Evolutionary conservation across 2,329 filamentous ascomycete genomes (phyloP).

Genomic region (Triangularia setosa): DNA sequence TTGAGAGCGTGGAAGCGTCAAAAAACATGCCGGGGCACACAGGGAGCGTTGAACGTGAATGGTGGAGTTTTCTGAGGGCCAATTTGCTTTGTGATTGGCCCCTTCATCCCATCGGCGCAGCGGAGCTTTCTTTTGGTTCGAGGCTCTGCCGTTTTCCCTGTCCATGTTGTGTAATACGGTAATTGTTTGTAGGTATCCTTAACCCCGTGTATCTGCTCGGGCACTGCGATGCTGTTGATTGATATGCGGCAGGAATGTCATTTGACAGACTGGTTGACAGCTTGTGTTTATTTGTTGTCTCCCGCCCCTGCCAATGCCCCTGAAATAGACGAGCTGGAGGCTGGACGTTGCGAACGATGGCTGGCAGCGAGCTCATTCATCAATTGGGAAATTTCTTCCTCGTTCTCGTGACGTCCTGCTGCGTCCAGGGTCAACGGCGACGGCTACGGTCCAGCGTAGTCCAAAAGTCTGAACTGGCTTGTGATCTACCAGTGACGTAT

Average conservation of each 20-base stretch:
- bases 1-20: background rate
- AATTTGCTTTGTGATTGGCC: background rate
- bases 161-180: background rate
- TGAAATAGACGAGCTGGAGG: background rate
- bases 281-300: background rate
- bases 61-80: background rate
- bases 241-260: background rate
- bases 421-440: background rate
- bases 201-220: background rate
- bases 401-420: constrained; percentile 9
- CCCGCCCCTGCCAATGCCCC: background rate
- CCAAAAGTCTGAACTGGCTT: constrained; percentile 20
- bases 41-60: constrained; percentile 1
- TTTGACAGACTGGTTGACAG: background rate
- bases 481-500: constrained; percentile 34
- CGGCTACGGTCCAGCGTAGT: background rate
- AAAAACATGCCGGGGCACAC: constrained; percentile 1
- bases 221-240: background rate
- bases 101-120: constrained; percentile 16
- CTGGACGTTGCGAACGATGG: background rate
- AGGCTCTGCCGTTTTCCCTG: background rate
- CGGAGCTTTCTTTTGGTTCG: constrained; percentile 11
- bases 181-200: background rate
- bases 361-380: background rate
- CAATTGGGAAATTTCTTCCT: background rate